Evolutionary conservation across 2,329 filamentous ascomycete genomes (phyloP).

Genomic region (Aspergillus udagawae): DNA sequence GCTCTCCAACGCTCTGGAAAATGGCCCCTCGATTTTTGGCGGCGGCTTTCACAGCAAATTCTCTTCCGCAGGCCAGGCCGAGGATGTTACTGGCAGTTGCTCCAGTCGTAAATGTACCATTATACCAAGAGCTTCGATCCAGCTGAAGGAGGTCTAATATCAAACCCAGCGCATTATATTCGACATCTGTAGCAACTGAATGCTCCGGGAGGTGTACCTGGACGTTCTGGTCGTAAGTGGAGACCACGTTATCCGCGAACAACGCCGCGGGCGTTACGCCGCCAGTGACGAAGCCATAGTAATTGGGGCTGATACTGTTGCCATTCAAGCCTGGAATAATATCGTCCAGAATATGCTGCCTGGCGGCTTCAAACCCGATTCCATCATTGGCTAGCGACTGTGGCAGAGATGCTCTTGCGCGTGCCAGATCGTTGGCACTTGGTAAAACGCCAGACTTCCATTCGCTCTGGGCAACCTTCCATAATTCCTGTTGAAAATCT

Average conservation of each 20-base stretch:
- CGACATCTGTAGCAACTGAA: constrained; percentile 70
- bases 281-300: constrained; percentile 88
- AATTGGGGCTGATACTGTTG: constrained; percentile 61
- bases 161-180: constrained; percentile 67
- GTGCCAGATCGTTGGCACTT: constrained; percentile 22
- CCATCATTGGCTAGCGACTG: constrained; percentile 25
- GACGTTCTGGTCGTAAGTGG: constrained; percentile 76
- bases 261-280: constrained; percentile 73
- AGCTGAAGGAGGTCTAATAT: constrained; percentile 65
- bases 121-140: constrained; percentile 56
- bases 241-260: constrained; percentile 80
- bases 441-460: constrained; percentile 32
- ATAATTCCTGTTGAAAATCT: constrained; percentile 24
- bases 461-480: constrained; percentile 26
- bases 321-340: constrained; percentile 59
- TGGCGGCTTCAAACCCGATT: constrained; percentile 27
- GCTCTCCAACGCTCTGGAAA: constrained; percentile 57
- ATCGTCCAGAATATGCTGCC: constrained; percentile 37
- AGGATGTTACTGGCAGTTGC: constrained; percentile 63
- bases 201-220: constrained; percentile 76
- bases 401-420: constrained; percentile 32
- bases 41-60: constrained; percentile 48
- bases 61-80: constrained; percentile 66
- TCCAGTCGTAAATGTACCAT: constrained; percentile 76
- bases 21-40: constrained; percentile 31